Evolutionary conservation across 257 asterid species (phyloP).

Genomic region (Jasminum sambac): DNA sequence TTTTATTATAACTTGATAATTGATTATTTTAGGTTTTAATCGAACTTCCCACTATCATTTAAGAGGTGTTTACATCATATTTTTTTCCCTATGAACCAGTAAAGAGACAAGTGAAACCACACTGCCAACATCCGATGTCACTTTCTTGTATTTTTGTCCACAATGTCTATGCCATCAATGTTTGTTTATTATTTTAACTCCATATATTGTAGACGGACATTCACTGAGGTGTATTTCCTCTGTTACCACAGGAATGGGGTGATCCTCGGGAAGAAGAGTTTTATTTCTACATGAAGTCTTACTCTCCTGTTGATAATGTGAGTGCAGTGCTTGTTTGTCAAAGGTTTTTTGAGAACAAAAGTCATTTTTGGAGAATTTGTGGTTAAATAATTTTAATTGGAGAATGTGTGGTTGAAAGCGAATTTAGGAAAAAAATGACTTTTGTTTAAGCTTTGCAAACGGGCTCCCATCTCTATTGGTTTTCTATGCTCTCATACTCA

Average conservation of each 20-base stretch:
- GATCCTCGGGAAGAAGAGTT: slow-evolving; percentile 95
- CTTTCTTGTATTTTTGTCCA: background rate
- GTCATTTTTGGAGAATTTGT: no score
- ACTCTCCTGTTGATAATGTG: slow-evolving; percentile 94
- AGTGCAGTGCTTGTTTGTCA: slow-evolving; percentile 20
- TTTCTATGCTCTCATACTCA: slow-evolving; percentile 15
- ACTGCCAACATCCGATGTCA: background rate
- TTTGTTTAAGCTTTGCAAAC: no score
- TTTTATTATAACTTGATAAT: background rate
- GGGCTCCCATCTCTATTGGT: background rate
- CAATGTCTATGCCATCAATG: background rate
- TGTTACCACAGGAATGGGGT: slow-evolving; percentile 87
- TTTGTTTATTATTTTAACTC: slow-evolving; percentile 6
- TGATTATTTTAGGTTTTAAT: background rate
- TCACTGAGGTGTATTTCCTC: background rate
- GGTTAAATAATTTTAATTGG: no score
- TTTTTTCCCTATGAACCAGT: background rate
- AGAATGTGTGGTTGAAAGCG: no score
- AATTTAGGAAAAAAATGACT: no score
- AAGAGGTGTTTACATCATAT: background rate
- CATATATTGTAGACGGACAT: background rate
- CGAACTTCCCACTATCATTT: background rate
- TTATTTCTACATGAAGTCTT: slow-evolving; percentile 87
- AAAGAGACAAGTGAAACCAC: background rate
- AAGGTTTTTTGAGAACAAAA: no score